Conservation (phyloP, 1,284 basidiomycete genomes). For the Neonothopanus nambi region DNA sequence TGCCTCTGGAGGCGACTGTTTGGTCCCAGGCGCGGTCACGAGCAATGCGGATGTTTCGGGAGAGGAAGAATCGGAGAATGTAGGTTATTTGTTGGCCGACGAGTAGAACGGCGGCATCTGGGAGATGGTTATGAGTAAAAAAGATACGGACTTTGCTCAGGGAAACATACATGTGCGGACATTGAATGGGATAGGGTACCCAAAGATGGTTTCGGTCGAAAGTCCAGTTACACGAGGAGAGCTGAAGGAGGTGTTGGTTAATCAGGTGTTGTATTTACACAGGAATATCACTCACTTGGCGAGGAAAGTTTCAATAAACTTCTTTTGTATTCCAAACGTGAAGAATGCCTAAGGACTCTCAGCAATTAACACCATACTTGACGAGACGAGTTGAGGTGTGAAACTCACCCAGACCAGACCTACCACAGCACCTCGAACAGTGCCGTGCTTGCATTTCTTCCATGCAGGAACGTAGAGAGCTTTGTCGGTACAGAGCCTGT, state of each 20-base stretch:
- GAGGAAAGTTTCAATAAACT: slow-evolving; percentile 62
- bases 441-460: slow-evolving; percentile 75
- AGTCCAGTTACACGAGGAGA: slow-evolving; percentile 67
- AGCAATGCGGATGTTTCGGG: slow-evolving; percentile 75
- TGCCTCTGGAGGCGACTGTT: slow-evolving; percentile 77
- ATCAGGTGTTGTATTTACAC: no score
- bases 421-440: slow-evolving; percentile 57
- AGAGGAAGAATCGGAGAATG: slow-evolving; percentile 79
- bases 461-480: slow-evolving; percentile 67
- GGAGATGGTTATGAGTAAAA: neutral
- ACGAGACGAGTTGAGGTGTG: slow-evolving; percentile 1
- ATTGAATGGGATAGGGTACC: slow-evolving; percentile 63
- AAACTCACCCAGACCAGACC: slow-evolving; percentile 66
- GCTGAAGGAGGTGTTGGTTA: slow-evolving; percentile 33
- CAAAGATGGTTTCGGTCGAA: slow-evolving; percentile 63
- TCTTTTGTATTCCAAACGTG: slow-evolving; percentile 65
- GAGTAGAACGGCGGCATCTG: slow-evolving; percentile 76
- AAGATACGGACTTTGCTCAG: neutral
- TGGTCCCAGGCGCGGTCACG: slow-evolving; percentile 78
- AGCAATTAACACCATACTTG: neutral
- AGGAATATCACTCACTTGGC: slow-evolving; percentile 52
- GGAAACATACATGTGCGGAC: slow-evolving; percentile 60
- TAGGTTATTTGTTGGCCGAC: slow-evolving; percentile 70
- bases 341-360: slow-evolving; percentile 45
- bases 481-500: slow-evolving; percentile 68